These are phyloP conservation scores for Corylus americana DNA, from an alignment of 306 rosid species.

Conservation along the genomic window DNA sequence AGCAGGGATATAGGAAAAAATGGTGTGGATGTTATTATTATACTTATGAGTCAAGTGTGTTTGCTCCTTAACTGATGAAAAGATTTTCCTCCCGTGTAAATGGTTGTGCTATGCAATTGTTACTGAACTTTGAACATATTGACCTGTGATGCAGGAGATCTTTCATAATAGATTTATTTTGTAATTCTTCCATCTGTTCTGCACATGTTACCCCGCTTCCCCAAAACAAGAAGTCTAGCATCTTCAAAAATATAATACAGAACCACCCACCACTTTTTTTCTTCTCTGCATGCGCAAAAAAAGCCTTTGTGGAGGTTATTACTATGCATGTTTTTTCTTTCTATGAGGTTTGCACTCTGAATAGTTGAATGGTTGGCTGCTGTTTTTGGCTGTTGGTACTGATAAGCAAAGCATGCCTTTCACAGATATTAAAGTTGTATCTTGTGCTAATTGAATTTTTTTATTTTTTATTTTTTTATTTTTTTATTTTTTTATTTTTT, in stretches of 20 bases:
- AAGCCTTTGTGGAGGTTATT: neutral
- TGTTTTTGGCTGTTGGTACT: neutral
- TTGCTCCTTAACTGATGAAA: neutral
- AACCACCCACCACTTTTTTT: neutral
- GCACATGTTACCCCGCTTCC: neutral
- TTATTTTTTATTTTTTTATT: slow-evolving; percentile 24
- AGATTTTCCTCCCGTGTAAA: neutral
- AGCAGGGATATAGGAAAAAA: slow-evolving; percentile 1
- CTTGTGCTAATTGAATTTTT: slow-evolving; percentile 11
- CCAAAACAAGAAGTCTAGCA: neutral
- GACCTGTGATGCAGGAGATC: neutral
- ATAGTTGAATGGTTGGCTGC: neutral
- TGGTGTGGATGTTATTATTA: neutral
- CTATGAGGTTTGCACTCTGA: neutral
- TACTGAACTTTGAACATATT: neutral
- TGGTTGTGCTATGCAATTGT: neutral
- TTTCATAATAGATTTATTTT: neutral
- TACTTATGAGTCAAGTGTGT: neutral
- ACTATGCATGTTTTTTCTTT: neutral
- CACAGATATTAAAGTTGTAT: slow-evolving; percentile 7
- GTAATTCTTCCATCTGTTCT: neutral
- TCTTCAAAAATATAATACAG: neutral
- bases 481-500: slow-evolving; percentile 2
- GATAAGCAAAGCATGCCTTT: neutral
- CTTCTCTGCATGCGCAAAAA: neutral